Base-by-base conservation (phyloP, 345 rosid species). In the Boechera stricta region DNA sequence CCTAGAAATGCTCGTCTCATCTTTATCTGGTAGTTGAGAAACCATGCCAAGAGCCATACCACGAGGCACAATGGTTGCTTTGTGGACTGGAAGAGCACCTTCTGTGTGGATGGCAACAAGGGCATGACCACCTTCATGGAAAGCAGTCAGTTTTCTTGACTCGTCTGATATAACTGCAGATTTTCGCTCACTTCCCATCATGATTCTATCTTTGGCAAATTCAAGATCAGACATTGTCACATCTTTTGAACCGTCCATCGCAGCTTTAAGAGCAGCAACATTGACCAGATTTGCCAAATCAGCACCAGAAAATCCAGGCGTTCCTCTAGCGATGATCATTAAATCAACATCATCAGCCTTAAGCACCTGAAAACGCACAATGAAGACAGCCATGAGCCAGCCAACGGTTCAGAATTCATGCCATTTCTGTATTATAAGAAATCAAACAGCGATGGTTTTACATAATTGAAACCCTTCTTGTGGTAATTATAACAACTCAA, bases 51-150 rank as follows among this genome's bases (percentile, higher is more conserved):
- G 96, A 69, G 99, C 72, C 91, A 85, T 88, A 42, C 99, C 98
- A 45, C 98, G 91, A 24, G 98, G 97, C 71, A 95, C 94, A 51
- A 95, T 92, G 31, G 99, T 95, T 33, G 98, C 97, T 77, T 95
- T 95, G 86, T 91, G 99, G 62, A 95, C 96, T 26, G 98, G 93
- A 77, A 87, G 90, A 59, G 98, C 98, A 10, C 96, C 98, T 1
- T 91, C 97, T 35, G 97, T 88, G 81, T 91, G 88, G 63, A 91
- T 77, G 33, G 99, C 98, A 35, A 95, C 98, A 60, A 95, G 91
- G 48, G 99, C 99, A 85, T 95, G 99, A 9, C 98, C 99, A 55
- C 92, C 94, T 87, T 96, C 99, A 58, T 96, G 99, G 81, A 87
- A 96, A 61, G 99, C 98, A 7, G 97, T 96, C 31, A 85, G 72